phyloP scores from a whole-genome alignment of 2,329 filamentous ascomycete genomes.

The Alternaria tenuissima region DNA sequence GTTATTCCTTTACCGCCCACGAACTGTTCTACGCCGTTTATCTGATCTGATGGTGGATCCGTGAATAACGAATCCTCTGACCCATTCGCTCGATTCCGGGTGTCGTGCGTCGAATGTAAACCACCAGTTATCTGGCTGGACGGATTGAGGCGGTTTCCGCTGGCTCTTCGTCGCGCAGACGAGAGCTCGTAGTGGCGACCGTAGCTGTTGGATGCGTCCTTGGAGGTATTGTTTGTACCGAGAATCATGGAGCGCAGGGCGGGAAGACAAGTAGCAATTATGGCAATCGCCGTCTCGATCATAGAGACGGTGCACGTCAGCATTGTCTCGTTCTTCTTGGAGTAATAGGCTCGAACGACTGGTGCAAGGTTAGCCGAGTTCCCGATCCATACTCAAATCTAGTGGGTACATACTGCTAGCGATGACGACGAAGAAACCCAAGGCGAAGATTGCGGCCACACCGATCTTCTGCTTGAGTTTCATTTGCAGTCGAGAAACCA shows the following conservation, averaged over 20 bases:
- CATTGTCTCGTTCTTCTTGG: slow-evolving; percentile 30
- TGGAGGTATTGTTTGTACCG: slow-evolving; percentile 25
- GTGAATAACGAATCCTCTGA: slow-evolving; percentile 28
- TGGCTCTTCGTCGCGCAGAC: slow-evolving; percentile 22
- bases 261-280: slow-evolving; percentile 53
- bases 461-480: slow-evolving; percentile 33
- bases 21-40: background rate
- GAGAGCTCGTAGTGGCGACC: slow-evolving; percentile 36
- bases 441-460: slow-evolving; percentile 32
- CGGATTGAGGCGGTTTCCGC: slow-evolving; percentile 12
- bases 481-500: slow-evolving; percentile 34
- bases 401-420: slow-evolving; percentile 27
- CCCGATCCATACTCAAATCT: background rate
- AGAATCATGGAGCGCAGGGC: slow-evolving; percentile 32
- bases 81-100: slow-evolving; percentile 15
- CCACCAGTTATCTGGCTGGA: slow-evolving; percentile 6
- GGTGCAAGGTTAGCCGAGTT: slow-evolving; percentile 9
- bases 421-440: slow-evolving; percentile 35
- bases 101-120: background rate
- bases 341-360: slow-evolving; percentile 36
- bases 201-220: slow-evolving; percentile 27
- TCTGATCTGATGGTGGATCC: slow-evolving; percentile 3
- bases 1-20: slow-evolving; percentile 15
- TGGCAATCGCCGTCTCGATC: slow-evolving; percentile 46
- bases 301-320: slow-evolving; percentile 36